Evolutionary conservation across 371 early-diverging fungal genomes (phyloP).

Genomic region (Mucor mucedo): DNA sequence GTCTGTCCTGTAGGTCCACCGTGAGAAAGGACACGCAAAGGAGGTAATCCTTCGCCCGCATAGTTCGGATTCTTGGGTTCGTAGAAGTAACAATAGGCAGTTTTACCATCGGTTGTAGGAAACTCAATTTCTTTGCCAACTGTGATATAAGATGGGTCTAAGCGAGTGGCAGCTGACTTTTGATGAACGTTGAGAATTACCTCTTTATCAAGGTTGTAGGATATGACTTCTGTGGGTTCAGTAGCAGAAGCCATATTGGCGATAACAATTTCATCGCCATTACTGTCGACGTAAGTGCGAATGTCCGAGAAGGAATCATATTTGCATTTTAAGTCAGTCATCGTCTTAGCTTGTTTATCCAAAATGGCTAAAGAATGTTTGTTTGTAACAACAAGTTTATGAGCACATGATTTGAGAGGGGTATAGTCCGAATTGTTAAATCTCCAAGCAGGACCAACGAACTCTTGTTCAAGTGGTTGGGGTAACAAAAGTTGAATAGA

Average conservation of each 20-base stretch:
- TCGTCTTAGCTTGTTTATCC: slow-evolving; percentile 50
- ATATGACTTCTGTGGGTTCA: slow-evolving; percentile 28
- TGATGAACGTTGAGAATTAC: slow-evolving; percentile 23
- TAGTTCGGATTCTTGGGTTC: slow-evolving; percentile 69
- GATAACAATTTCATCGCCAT: slow-evolving; percentile 39
- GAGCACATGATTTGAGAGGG: slow-evolving; percentile 49
- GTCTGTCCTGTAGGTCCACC: slow-evolving; percentile 72
- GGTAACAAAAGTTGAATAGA: slow-evolving; percentile 48
- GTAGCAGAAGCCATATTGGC: slow-evolving; percentile 38
- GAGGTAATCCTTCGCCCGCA: slow-evolving; percentile 62
- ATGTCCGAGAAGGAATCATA: slow-evolving; percentile 40
- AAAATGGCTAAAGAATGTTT: slow-evolving; percentile 52
- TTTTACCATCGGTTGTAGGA: slow-evolving; percentile 55
- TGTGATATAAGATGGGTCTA: slow-evolving; percentile 60
- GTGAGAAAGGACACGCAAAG: slow-evolving; percentile 71
- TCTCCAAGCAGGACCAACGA: slow-evolving; percentile 57
- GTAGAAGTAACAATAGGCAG: slow-evolving; percentile 68
- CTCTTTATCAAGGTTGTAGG: slow-evolving; percentile 21
- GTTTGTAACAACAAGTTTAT: slow-evolving; percentile 47
- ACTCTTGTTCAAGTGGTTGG: slow-evolving; percentile 59
- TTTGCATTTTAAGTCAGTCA: slow-evolving; percentile 45
- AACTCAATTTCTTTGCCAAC: slow-evolving; percentile 68
- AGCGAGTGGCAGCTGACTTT: slow-evolving; percentile 20
- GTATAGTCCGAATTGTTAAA: slow-evolving; percentile 42
- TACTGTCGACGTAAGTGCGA: slow-evolving; percentile 30